A percentile compares a stretch with the other conserved stretches of the same genome.
Conservation (phyloP, 2,329 filamentous ascomycete genomes). For the Colletotrichum shisoi region DNA sequence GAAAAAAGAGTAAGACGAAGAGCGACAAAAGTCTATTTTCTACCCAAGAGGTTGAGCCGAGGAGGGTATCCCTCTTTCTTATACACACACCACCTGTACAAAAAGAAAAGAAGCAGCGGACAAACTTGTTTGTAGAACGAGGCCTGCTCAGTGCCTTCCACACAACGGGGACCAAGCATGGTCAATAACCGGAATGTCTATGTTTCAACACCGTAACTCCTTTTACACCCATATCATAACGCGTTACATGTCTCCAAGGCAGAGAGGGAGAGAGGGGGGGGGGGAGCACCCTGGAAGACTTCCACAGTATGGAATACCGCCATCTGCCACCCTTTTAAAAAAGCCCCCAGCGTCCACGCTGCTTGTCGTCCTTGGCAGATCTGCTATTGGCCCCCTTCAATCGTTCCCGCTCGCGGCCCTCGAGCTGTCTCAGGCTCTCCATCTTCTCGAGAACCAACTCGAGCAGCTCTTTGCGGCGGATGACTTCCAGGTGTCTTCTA, state of each 20-base stretch:
- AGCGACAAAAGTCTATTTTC: slow-evolving; percentile 28
- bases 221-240: slow-evolving; percentile 33
- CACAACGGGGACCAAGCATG: neutral
- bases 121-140: slow-evolving; percentile 17
- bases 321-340: slow-evolving; percentile 49
- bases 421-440: slow-evolving; percentile 84
- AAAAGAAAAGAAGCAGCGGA: slow-evolving; percentile 14
- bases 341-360: slow-evolving; percentile 59
- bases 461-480: slow-evolving; percentile 87
- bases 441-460: slow-evolving; percentile 96
- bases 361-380: slow-evolving; percentile 53
- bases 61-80: slow-evolving; percentile 45
- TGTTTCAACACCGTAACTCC: slow-evolving; percentile 35
- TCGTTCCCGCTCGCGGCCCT: slow-evolving; percentile 72
- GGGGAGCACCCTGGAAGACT: neutral
- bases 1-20: neutral
- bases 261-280: neutral
- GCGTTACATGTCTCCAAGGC: slow-evolving; percentile 21
- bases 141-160: slow-evolving; percentile 7
- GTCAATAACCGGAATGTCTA: neutral
- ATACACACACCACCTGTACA: slow-evolving; percentile 34
- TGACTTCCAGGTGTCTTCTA: slow-evolving; percentile 86
- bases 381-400: slow-evolving; percentile 44
- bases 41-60: slow-evolving; percentile 39
- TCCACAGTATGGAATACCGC: neutral